phyloP scores from a whole-genome alignment of 306 rosid genomes.

The Cucumis melo region DNA sequence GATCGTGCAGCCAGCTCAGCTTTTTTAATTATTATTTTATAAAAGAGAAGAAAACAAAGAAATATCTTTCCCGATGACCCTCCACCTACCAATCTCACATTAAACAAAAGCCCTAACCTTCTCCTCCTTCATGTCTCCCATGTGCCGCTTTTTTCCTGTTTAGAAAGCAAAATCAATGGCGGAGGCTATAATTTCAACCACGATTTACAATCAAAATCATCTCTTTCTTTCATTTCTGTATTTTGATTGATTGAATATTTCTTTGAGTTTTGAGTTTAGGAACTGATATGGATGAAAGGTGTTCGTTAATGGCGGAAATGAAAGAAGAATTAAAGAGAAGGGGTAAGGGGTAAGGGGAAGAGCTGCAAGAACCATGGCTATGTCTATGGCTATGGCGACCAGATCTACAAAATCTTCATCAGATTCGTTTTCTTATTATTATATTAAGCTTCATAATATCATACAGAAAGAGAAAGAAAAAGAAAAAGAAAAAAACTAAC shows the following conservation, averaged over 20 bases:
- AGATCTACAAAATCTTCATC: not conserved
- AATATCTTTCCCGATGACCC: too few relatives aligned
- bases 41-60: too few relatives aligned
- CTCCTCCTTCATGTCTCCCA: too few relatives aligned
- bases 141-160: too few relatives aligned
- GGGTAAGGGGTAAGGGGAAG: not conserved
- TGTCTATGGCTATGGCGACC: not conserved
- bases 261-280: not conserved
- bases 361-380: not conserved
- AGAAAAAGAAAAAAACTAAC: not conserved
- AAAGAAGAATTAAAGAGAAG: not conserved
- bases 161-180: too few relatives aligned
- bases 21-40: too few relatives aligned
- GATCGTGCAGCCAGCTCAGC: too few relatives aligned
- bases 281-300: too few relatives aligned
- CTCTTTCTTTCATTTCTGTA: not conserved
- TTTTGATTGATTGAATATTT: not conserved
- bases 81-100: too few relatives aligned
- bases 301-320: not conserved
- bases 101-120: too few relatives aligned
- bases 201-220: not conserved
- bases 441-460: not conserved
- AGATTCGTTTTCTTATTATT: conserved; percentile 2
- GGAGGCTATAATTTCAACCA: not conserved
- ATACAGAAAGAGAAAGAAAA: not conserved